Base-by-base conservation (phyloP, 1,139 yeast species). In the Pneumocystis wakefieldiae region DNA sequence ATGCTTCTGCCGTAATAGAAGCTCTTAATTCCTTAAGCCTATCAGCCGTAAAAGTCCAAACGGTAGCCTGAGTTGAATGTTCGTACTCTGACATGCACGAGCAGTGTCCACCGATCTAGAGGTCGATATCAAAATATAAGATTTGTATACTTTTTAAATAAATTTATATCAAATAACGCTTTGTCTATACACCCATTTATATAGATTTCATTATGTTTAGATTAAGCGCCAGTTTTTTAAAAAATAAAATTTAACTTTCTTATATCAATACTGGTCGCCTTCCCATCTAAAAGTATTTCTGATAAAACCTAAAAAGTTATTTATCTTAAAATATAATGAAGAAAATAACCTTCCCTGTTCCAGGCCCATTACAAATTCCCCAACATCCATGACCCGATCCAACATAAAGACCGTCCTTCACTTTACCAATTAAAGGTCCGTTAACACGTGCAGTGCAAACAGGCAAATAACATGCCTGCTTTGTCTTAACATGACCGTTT, bases 321-420 rank as follows among this genome's bases (percentile, higher is more conserved):
- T 17, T 17, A 41, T 41, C 7, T 17, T 10, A 17, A 41, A 41
- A 17, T 17, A 19, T 17, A 41, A n/a, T 17, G 12, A 12, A 15
- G 19, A 41, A 17, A 17, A n/a, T 3, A 17, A 41, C 53, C 71
- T 89, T 85, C 24, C 98, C 98, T 0, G 97, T 90, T 3, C 88
- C 97, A 1, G 97, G 97, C 0, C 97, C 97, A 74, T 92, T 91
- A 75, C 92, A 92, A 67, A 92, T 92, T 32, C 98, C 98, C 98
- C 98, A 92, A 75, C 97, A 92, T 28, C 95, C 86, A 74, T 92
- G 98, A 0, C 97, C 98, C 24, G 94, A 83, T 2, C 97, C 96
- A 66, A 92, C 75, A 70, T 77, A 87, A 67, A 92, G 76, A 67
- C 85, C 85, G 36, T 81, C 83, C 24, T 89, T 89, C 0, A 97